Evolutionary conservation across 768 basidiomycete genomes (phyloP), one percentile per base, ranked within the genome.

Genomic region (Phylloporus arenicola): DNA sequence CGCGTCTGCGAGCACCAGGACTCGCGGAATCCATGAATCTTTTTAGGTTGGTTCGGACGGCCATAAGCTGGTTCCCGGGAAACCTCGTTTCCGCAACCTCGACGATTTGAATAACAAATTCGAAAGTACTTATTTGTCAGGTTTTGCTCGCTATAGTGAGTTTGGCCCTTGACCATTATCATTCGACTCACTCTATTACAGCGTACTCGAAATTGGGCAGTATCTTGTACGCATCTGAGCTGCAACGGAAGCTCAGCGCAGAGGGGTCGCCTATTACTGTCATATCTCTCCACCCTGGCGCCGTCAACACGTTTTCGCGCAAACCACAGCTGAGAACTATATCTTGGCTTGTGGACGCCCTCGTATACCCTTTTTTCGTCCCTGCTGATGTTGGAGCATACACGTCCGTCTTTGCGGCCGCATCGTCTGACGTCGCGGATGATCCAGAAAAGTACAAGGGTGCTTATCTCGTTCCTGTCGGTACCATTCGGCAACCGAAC

Each of bases 171-270:
- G 2, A 10, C 3, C 10, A 3, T 1, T 14, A 1, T 16, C 8
- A 19, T 17, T 14, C 3, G 0, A 50, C 14, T 49, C 29, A 54
- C 6, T 8, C 9, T 3, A 17, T 43, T 22, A 24, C 51, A 83
- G 83, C 60, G 0, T 61, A 72, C 31, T 68, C 77, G 42, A 84
- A 84, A 59, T 63, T 82, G n/a, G 72, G 75, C 16, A 72, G 70
- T 43, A 63, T 77, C 27, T 68, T 83, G 16, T 81, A 72, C 52
- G 74, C 73, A 1, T 73, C 69, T 25, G 71, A 76, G 53, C 64
- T 84, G 16, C 80, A 84, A 50, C 68, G 67, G 30, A 74, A 61
- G 19, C 63, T 84, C 20, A 24, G 11, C 1, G 59, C 57, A 0
- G 59, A 64, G 33, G 64, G 60, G 14, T 57, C 68, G 0, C 43